These are phyloP conservation scores for Escovopsis weberi DNA, from an alignment of 2,329 filamentous ascomycete genomes.

Conservation along the genomic window DNA sequence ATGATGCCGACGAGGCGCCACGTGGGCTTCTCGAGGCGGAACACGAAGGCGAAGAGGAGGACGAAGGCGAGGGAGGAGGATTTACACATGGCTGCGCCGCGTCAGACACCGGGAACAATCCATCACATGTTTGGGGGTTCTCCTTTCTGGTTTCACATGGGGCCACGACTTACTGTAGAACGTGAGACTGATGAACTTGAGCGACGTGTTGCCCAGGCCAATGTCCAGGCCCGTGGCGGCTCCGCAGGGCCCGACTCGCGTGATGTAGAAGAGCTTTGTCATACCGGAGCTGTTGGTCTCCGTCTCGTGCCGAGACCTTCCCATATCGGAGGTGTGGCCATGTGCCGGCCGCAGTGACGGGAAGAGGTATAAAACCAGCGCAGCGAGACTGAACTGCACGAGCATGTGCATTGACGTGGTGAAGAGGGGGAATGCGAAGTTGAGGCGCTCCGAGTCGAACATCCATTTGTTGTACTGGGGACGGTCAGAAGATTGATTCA, in stretches of 20 bases:
- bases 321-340: slow-evolving; percentile 31
- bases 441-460: slow-evolving; percentile 72
- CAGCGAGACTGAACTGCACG: slow-evolving; percentile 75
- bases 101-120: slow-evolving; percentile 10
- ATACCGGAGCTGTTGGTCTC: slow-evolving; percentile 51
- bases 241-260: slow-evolving; percentile 81
- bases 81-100: slow-evolving; percentile 75
- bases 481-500: slow-evolving; percentile 7
- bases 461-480: slow-evolving; percentile 97
- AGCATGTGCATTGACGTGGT: slow-evolving; percentile 93
- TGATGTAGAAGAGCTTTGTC: slow-evolving; percentile 83
- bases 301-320: slow-evolving; percentile 35
- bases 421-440: slow-evolving; percentile 91
- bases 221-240: slow-evolving; percentile 90
- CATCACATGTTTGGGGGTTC: no score
- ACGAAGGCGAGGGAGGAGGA: slow-evolving; percentile 93
- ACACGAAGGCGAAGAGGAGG: slow-evolving; percentile 85
- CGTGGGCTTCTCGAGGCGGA: slow-evolving; percentile 78
- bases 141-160: neutral
- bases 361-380: slow-evolving; percentile 63
- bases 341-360: slow-evolving; percentile 63
- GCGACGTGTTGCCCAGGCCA: slow-evolving; percentile 84
- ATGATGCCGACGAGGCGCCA: slow-evolving; percentile 80
- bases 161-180: slow-evolving; percentile 60
- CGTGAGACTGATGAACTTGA: slow-evolving; percentile 91